Percentiles rank a stretch among this genome's conserved stretches.
These are phyloP conservation scores for Lachancea meyersii DNA, from an alignment of 805 yeast genomes.

Conservation along the genomic window DNA sequence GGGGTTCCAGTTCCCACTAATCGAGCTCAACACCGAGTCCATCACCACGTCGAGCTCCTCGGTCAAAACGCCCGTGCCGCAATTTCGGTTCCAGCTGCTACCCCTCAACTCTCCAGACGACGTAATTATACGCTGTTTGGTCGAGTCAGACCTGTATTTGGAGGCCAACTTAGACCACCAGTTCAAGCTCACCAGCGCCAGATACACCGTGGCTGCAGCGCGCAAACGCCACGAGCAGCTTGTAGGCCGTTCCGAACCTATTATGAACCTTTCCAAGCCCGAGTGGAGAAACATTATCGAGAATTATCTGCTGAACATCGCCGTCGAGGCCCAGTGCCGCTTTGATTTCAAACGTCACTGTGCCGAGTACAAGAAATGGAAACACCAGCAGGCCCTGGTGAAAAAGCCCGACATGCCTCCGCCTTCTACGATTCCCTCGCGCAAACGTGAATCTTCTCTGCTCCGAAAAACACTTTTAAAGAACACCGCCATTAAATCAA, in stretches of 20 bases:
- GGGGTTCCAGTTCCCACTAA: conserved; percentile 45
- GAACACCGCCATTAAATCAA: conserved; percentile 11
- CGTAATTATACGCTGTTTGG: conserved; percentile 43
- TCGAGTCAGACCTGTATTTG: conserved; percentile 54
- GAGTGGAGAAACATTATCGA: conserved; percentile 75
- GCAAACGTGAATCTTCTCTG: conserved; percentile 12
- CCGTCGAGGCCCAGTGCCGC: conserved; percentile 67
- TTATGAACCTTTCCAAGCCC: conserved; percentile 40
- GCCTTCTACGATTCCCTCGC: conserved; percentile 26
- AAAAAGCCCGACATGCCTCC: conserved; percentile 34
- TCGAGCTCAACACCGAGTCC: conserved; percentile 19
- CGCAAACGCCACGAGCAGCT: conserved; percentile 42
- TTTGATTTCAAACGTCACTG: conserved; percentile 53
- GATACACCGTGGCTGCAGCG: conserved; percentile 54
- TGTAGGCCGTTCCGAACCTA: conserved; percentile 20
- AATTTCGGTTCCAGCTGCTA: conserved; percentile 43
- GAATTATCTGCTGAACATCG: conserved; percentile 56
- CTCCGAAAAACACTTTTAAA: conserved; percentile 33
- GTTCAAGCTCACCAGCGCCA: conserved; percentile 55
- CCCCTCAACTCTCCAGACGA: conserved; percentile 49
- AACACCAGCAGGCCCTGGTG: conserved; percentile 27
- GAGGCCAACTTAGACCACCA: conserved; percentile 53
- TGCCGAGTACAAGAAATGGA: conserved; percentile 40
- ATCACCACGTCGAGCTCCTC: conserved; percentile 10
- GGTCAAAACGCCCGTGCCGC: conserved; percentile 4